Percentiles rank a stretch among this genome's conserved stretches.
phyloP scores from a whole-genome alignment of 805 yeast species.

The Teunomyces pallodes region DNA sequence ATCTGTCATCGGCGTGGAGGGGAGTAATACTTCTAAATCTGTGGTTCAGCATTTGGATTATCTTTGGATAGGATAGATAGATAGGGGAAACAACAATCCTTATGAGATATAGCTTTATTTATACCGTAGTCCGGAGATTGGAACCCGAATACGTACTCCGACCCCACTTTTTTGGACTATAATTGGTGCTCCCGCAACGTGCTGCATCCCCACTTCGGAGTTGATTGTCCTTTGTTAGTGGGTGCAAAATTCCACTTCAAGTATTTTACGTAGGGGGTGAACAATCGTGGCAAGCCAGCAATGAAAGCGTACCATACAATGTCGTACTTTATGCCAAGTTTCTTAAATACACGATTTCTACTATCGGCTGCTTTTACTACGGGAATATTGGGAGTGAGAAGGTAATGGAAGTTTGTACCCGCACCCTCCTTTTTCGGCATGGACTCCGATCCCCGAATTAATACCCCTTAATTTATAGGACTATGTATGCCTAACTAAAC shows the following conservation, averaged over 20 bases:
- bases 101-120: neutral
- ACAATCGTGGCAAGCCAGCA: neutral
- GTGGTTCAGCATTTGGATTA: neutral
- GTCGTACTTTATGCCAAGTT: neutral
- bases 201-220: conserved; percentile 1
- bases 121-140: neutral
- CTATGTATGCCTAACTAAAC: too few relatives aligned
- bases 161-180: neutral
- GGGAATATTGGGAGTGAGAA: too few relatives aligned
- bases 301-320: neutral
- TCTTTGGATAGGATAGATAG: neutral
- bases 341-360: too few relatives aligned
- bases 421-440: too few relatives aligned
- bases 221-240: neutral
- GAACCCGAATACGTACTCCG: conserved; percentile 1
- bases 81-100: neutral
- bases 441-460: too few relatives aligned
- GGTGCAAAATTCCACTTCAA: neutral
- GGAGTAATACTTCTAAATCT: conserved; percentile 3
- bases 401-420: too few relatives aligned
- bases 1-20: conserved; percentile 15
- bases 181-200: neutral
- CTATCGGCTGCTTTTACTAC: too few relatives aligned
- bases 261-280: too few relatives aligned
- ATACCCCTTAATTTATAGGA: too few relatives aligned